A percentile compares a stretch with the other conserved stretches of the same genome.
Evolutionary conservation across 2,329 filamentous ascomycete species (phyloP).

Genomic region (Talaromyces rugulosus): DNA sequence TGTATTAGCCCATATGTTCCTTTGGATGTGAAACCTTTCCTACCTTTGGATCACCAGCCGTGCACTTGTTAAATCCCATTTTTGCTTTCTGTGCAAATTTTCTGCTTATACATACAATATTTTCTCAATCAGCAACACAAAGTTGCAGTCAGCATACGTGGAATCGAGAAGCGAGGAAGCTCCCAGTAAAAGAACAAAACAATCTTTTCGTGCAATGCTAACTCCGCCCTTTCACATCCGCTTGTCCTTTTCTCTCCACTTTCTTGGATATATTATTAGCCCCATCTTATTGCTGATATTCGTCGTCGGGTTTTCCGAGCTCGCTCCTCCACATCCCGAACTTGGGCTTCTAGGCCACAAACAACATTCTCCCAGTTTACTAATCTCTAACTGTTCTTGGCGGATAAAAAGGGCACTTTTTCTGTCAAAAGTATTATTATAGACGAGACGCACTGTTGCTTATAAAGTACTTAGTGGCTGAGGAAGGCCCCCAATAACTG

Average conservation of each 20-base stretch:
- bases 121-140: neutral
- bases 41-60: conserved; percentile 4
- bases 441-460: neutral
- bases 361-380: no score
- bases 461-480: neutral
- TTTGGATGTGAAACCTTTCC: neutral
- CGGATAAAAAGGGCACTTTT: neutral
- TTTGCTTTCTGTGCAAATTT: neutral
- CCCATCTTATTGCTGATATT: neutral
- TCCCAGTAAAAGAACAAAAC: neutral
- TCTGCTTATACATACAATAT: neutral
- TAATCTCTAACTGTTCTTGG: neutral
- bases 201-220: neutral
- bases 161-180: neutral
- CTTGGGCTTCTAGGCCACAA: neutral
- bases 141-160: no score
- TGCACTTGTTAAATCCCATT: neutral
- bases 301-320: neutral
- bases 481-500: no score
- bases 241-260: neutral
- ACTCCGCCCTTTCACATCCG: neutral
- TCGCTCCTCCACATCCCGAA: neutral
- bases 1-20: no score
- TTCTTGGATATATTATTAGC: neutral
- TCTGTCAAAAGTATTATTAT: neutral